Evolutionary conservation across 805 yeast genomes (phyloP).

Genomic region (Blastobotrys americana): DNA sequence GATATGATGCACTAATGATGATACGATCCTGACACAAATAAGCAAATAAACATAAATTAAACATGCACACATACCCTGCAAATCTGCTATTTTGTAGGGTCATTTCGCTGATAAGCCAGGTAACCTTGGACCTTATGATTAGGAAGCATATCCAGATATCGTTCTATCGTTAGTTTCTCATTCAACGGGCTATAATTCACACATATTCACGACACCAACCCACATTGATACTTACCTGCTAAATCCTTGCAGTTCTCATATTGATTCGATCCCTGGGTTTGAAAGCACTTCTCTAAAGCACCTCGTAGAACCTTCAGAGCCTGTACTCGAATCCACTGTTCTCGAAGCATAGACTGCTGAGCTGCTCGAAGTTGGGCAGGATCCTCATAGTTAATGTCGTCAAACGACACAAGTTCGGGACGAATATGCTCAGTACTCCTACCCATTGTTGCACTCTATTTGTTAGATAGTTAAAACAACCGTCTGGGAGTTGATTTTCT

Average conservation of each 20-base stretch:
- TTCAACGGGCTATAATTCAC: background rate
- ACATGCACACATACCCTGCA: no score
- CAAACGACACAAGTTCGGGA: slow-evolving; percentile 73
- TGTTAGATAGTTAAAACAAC: no score
- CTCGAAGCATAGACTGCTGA: slow-evolving; percentile 70
- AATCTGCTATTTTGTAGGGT: slow-evolving; percentile 69
- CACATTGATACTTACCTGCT: slow-evolving; percentile 43
- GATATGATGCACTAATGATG: no score
- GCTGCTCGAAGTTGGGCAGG: slow-evolving; percentile 57
- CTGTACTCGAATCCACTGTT: slow-evolving; percentile 67
- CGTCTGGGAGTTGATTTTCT: no score
- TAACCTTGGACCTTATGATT: slow-evolving; percentile 61
- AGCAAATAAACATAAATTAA: no score
- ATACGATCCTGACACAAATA: no score
- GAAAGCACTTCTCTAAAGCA: slow-evolving; percentile 68
- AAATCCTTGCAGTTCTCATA: slow-evolving; percentile 74
- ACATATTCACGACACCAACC: background rate
- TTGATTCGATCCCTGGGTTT: slow-evolving; percentile 55
- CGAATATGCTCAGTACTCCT: slow-evolving; percentile 24
- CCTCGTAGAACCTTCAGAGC: slow-evolving; percentile 62
- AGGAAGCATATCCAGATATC: slow-evolving; percentile 69
- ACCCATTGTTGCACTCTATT: no score
- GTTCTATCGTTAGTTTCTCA: no score
- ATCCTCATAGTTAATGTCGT: slow-evolving; percentile 70
- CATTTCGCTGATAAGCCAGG: slow-evolving; percentile 83